Evolutionary conservation across 345 rosid genomes (phyloP), one percentile per base, ranked within the genome.

Genomic region (Eucalyptus albens): DNA sequence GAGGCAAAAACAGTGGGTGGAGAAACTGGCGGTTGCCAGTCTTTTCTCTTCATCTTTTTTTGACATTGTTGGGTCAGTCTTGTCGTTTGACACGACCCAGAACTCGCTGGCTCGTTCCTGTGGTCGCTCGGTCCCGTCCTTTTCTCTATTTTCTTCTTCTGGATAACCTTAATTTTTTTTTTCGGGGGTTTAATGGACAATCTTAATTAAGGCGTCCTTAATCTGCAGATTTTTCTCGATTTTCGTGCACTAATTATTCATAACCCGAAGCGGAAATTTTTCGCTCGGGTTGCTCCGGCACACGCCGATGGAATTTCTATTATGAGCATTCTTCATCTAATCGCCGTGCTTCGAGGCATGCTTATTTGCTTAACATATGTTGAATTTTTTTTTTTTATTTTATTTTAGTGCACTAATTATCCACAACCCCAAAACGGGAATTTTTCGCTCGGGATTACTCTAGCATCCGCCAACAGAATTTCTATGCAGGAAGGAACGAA

Each of bases 281-380:
- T 21, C 13, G 21, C 27, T 11, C 15, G 4, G 8, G 45, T 37
- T 11, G 12, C 44, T 17, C 81, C 3, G 81, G 24, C 44, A 9
- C 26, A 4, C 13, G 24, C 15, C 45, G 3, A 11, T 6, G 19
- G 27, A 72, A 72, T 72, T 21, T 37, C 26, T 21, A 37, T 51
- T 7, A 29, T 0, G 17, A 7, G 33, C 33, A 7, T 3, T 62
- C 17, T 0, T 14, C 33, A 29, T 65, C 17, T 4, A 15, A 1
- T 65, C 17, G 3, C 15, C 19, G 9, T 29, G 37, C 33, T 60
- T 26, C 13, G 1, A 56, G 11, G 60, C 60, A 22, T 56, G 27
- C 60, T 56, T 22, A 9, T 4, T 2, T 27, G 1, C 15, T 60
- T 60, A 60, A 26, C 15, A 6, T 60, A 3, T 27, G 31, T 60